Conservation (phyloP, 208 protist species). For the Leishmania tropica region DNA sequence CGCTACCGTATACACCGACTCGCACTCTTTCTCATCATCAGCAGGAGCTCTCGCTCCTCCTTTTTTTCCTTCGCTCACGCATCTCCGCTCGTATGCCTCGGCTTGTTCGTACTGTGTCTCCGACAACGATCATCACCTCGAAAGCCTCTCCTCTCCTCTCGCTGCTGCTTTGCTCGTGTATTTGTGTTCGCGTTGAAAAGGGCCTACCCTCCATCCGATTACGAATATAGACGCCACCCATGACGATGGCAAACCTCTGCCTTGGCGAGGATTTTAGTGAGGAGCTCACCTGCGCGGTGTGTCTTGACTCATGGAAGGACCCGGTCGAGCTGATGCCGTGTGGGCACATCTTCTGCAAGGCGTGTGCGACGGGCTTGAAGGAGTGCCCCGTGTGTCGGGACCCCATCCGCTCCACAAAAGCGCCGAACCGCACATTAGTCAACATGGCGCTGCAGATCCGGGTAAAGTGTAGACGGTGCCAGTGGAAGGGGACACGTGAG, state of each 20-base stretch:
- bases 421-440: constrained; percentile 68
- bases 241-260: constrained; percentile 34
- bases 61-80: too few relatives aligned
- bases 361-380: constrained; percentile 41
- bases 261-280: constrained; percentile 62
- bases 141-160: not conserved
- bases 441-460: constrained; percentile 67
- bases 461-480: constrained; percentile 60
- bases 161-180: not conserved
- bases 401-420: constrained; percentile 24
- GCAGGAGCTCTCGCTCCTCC: too few relatives aligned
- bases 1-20: not conserved
- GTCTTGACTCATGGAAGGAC: constrained; percentile 78
- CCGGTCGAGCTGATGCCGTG: constrained; percentile 44
- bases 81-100: not conserved
- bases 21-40: not conserved
- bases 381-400: constrained; percentile 71
- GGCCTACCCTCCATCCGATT: not conserved
- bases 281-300: constrained; percentile 73
- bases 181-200: not conserved
- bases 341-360: constrained; percentile 66
- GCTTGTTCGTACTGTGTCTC: not conserved
- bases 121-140: not conserved
- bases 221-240: not conserved
- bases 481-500: constrained; percentile 69